These are phyloP conservation scores for Saccharomycopsis sp. DNA, from an alignment of 805 yeast genomes.

Conservation along the genomic window DNA sequence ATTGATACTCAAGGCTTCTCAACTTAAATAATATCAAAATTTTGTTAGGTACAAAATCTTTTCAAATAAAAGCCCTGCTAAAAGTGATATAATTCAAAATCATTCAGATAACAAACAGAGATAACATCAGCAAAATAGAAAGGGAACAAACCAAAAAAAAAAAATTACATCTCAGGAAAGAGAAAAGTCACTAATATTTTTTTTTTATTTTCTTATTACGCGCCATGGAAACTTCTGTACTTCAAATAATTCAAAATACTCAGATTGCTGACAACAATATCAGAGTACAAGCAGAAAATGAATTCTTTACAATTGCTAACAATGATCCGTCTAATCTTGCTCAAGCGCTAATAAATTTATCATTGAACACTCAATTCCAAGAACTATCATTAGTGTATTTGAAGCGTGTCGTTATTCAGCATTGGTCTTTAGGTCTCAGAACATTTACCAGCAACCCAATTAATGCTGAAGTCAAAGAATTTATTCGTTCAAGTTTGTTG, in stretches of 20 bases:
- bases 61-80: too few relatives aligned
- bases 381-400: constrained; percentile 63
- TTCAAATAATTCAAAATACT: constrained; percentile 26
- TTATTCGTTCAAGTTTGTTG: constrained; percentile 46
- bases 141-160: too few relatives aligned
- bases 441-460: constrained; percentile 66
- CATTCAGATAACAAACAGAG: too few relatives aligned
- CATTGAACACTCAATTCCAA: constrained; percentile 29
- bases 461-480: constrained; percentile 41
- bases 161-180: too few relatives aligned
- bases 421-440: constrained; percentile 81
- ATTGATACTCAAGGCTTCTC: too few relatives aligned
- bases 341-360: constrained; percentile 34
- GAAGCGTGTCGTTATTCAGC: constrained; percentile 58
- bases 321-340: constrained; percentile 45
- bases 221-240: constrained; percentile 16
- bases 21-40: too few relatives aligned
- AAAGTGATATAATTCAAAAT: too few relatives aligned
- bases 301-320: constrained; percentile 36
- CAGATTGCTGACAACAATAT: constrained; percentile 43
- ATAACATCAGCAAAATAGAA: too few relatives aligned
- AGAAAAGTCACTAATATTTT: too few relatives aligned
- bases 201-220: too few relatives aligned
- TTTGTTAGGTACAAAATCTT: too few relatives aligned
- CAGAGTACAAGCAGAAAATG: constrained; percentile 48